These are phyloP conservation scores for Auricularia sp. DNA, from an alignment of 768 basidiomycete species.

Conservation along the genomic window DNA sequence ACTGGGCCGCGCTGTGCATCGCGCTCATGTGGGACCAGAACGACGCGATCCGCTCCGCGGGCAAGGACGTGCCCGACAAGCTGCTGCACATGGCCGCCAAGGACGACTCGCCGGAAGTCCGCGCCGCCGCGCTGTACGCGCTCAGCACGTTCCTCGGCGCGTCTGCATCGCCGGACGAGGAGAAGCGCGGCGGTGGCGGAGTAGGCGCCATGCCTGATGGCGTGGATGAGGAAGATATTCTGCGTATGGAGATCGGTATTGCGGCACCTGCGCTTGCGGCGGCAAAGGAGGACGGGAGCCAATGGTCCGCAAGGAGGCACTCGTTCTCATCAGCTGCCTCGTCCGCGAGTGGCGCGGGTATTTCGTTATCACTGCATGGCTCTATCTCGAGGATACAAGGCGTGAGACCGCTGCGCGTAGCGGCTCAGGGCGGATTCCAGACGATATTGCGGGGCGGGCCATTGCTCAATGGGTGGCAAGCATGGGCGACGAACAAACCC, in stretches of 20 bases:
- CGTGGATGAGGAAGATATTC: slow-evolving; percentile 35
- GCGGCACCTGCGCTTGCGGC: slow-evolving; percentile 82
- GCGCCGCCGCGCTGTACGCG: slow-evolving; percentile 83
- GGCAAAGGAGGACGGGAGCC: slow-evolving; percentile 88
- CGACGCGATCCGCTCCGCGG: slow-evolving; percentile 81
- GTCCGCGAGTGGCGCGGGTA: slow-evolving; percentile 96
- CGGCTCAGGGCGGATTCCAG: slow-evolving; percentile 34
- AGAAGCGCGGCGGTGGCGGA: slow-evolving; percentile 70
- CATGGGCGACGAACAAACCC: slow-evolving; percentile 50
- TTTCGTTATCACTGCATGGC: slow-evolving; percentile 93
- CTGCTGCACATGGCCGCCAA: slow-evolving; percentile 59
- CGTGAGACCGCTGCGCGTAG: slow-evolving; percentile 39
- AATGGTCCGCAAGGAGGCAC: slow-evolving; percentile 89
- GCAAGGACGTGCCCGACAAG: slow-evolving; percentile 70
- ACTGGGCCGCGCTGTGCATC: slow-evolving; percentile 91
- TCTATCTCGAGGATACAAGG: slow-evolving; percentile 88
- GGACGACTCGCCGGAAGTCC: slow-evolving; percentile 88
- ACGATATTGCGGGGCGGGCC: slow-evolving; percentile 65
- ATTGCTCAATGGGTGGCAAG: slow-evolving; percentile 69
- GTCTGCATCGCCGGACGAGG: slow-evolving; percentile 58
- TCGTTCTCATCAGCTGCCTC: slow-evolving; percentile 83
- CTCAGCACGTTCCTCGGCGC: slow-evolving; percentile 91
- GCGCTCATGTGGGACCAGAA: slow-evolving; percentile 90
- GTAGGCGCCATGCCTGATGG: slow-evolving; percentile 69
- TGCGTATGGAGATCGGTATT: slow-evolving; percentile 76